Percentiles rank a stretch among this genome's conserved stretches.
Evolutionary conservation across 257 asterid species (phyloP).

Genomic region (Capsicum baccatum): DNA sequence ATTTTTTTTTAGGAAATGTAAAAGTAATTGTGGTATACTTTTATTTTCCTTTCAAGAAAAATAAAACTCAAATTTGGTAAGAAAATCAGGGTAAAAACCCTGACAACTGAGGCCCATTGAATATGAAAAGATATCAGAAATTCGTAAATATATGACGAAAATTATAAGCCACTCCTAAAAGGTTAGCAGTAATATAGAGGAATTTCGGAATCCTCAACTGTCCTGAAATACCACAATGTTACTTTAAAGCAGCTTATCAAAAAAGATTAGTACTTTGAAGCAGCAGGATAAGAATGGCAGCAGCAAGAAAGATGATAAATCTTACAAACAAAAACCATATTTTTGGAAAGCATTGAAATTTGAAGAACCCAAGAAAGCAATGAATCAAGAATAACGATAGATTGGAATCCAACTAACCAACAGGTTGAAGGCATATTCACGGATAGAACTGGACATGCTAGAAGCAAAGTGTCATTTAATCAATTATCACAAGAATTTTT

Average conservation of each 20-base stretch:
- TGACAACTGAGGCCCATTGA: not conserved
- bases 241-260: not conserved
- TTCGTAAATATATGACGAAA: not conserved
- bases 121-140: slow-evolving; percentile 11
- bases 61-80: too few relatives aligned
- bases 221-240: not conserved
- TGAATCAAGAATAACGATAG: not conserved
- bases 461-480: not conserved
- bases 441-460: not conserved
- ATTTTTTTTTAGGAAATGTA: too few relatives aligned
- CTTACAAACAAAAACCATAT: not conserved
- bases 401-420: not conserved
- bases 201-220: not conserved
- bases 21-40: too few relatives aligned
- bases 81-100: too few relatives aligned
- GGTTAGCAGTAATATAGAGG: not conserved
- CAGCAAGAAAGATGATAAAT: not conserved
- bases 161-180: not conserved
- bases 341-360: not conserved
- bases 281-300: not conserved
- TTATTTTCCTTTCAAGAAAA: too few relatives aligned
- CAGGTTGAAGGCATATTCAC: not conserved
- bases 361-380: not conserved
- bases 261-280: not conserved
- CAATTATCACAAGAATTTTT: not conserved